Evolutionary conservation across 495 filamentous ascomycete genomes (phyloP), one percentile per base, ranked within the genome.

Genomic region (Letharia columbiana): DNA sequence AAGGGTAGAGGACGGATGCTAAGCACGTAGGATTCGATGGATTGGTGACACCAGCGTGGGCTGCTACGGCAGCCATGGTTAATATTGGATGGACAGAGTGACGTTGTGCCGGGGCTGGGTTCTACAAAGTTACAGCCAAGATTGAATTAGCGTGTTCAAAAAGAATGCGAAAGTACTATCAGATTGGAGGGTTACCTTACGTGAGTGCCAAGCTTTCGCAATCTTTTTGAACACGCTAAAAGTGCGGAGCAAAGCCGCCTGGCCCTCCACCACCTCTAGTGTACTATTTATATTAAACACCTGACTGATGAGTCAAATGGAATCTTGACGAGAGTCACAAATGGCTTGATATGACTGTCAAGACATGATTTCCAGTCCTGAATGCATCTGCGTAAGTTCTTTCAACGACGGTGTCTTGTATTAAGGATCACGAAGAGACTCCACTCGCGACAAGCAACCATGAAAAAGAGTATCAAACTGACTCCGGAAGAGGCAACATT

Each of bases 401-500:
- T 56, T 33, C 52, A 5, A 6, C 28, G 31, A 35, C 13, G 17
- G 0, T 35, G 2, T 56, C 13, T 20, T 13, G 8, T 1, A 8
- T 7, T 56, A 4, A 56, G n/a, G 0, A 20, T 57, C 5, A 3
- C 54, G 20, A 57, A 37, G 54, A 57, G 31, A 20, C 8, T 57
- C 17, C n/a, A 15, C 33, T 57, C 33, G 20, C 31, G 13, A 11
- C 54, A 57, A 20, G 54, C 13, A 52, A 62, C 57, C 20, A 72
- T 72, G 70, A 35, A 11, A n/a, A 66, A 50, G 18, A 31, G 70
- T 33, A 82, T 91, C 23, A 71, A 81, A 60, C 83, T 95, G 63
- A 91, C 81, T 28, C 79, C 83, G 5, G 78, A 83, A 54, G 91
- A 96, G 74, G 75, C 78, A 45, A 87, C 84, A 42, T 80, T 96